These are phyloP conservation scores for Stenogyne calaminthoides DNA, from an alignment of 305 asterid species.

Conservation along the genomic window DNA sequence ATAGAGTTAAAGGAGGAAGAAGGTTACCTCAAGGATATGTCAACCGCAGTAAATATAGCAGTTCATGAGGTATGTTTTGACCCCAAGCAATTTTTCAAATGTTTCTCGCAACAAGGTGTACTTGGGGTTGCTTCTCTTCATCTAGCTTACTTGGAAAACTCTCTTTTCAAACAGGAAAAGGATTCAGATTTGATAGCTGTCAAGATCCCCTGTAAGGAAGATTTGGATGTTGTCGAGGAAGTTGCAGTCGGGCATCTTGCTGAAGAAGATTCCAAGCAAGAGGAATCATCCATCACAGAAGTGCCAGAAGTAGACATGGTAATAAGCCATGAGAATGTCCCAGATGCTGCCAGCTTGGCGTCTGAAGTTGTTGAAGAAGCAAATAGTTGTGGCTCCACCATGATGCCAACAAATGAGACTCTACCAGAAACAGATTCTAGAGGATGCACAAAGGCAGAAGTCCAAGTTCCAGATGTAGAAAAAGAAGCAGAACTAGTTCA, in stretches of 20 bases:
- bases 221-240: conserved; percentile 23
- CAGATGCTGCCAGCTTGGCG: conserved; percentile 34
- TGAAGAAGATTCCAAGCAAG: conserved; percentile 32
- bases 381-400: conserved; percentile 18
- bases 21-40: conserved; percentile 21
- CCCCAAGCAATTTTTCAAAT: conserved; percentile 6
- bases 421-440: conserved; percentile 28
- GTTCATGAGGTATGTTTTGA: conserved; percentile 28
- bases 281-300: conserved; percentile 29
- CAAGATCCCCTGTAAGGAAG: conserved; percentile 18
- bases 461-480: conserved; percentile 30
- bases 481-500: conserved; percentile 26
- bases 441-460: conserved; percentile 27
- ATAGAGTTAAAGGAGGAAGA: conserved; percentile 32
- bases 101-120: conserved; percentile 19
- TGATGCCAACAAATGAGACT: conserved; percentile 27
- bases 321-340: conserved; percentile 27
- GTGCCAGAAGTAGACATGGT: conserved; percentile 34
- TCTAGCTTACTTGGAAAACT: conserved; percentile 9
- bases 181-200: conserved; percentile 17
- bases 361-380: conserved; percentile 37
- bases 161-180: conserved; percentile 34
- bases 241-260: conserved; percentile 18
- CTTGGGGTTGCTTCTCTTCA: conserved; percentile 18
- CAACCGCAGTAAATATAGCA: conserved; percentile 20